These are phyloP conservation scores for Leonotis leonurus DNA, from an alignment of 257 asterid genomes.

Conservation along the genomic window DNA sequence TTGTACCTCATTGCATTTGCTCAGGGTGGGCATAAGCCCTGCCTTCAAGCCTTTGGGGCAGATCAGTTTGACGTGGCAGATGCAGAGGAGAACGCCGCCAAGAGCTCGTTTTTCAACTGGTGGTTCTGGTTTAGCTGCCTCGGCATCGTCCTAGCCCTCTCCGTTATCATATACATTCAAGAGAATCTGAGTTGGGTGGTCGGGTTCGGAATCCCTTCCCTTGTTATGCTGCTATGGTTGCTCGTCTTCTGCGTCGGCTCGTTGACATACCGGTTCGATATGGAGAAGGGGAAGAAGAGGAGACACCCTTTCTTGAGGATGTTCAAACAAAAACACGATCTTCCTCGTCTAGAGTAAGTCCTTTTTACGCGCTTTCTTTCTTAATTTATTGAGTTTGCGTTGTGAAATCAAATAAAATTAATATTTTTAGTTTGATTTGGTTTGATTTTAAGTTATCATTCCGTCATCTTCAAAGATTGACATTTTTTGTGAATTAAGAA, in stretches of 20 bases:
- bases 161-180: constrained; percentile 36
- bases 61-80: constrained; percentile 34
- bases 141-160: constrained; percentile 18
- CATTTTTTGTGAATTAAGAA: too few relatives aligned
- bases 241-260: constrained; percentile 29
- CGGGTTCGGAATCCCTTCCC: constrained; percentile 45
- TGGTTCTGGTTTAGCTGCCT: constrained; percentile 15
- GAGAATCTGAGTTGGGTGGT: constrained; percentile 48
- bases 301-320: constrained; percentile 8
- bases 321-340: background rate
- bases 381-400: background rate
- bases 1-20: constrained; percentile 39
- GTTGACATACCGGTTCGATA: constrained; percentile 35
- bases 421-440: too few relatives aligned
- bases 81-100: constrained; percentile 20
- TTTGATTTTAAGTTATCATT: too few relatives aligned
- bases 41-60: constrained; percentile 33
- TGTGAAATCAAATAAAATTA: too few relatives aligned
- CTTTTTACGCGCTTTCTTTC: background rate
- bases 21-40: constrained; percentile 41
- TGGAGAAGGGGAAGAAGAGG: background rate
- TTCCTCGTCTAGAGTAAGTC: constrained; percentile 19
- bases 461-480: too few relatives aligned
- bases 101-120: constrained; percentile 38
- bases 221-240: constrained; percentile 33